A percentile compares a stretch with the other conserved stretches of the same genome.
phyloP scores from a whole-genome alignment of 441 rosid species.

The Theobroma grandiflorum region DNA sequence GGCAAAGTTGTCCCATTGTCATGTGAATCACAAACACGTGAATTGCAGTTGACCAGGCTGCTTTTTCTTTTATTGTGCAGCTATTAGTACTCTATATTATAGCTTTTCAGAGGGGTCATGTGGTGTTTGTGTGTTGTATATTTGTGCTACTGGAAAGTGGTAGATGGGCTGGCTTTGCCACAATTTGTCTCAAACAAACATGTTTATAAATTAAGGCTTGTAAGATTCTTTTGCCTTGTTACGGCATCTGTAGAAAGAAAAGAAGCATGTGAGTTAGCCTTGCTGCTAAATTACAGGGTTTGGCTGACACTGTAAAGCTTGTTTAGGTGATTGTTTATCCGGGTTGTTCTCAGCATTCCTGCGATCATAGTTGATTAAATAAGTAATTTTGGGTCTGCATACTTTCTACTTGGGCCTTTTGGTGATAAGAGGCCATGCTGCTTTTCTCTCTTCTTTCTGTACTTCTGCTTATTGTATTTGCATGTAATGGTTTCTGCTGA shows the following conservation, averaged over 20 bases:
- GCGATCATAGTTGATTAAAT: neutral
- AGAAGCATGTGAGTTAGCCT: neutral
- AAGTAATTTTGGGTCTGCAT: conserved; percentile 15
- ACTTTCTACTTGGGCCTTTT: conserved; percentile 15
- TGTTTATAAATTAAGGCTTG: neutral
- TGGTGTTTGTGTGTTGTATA: neutral
- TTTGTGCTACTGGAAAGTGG: neutral
- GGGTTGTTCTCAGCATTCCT: neutral
- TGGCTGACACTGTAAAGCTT: neutral
- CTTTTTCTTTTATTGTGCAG: neutral
- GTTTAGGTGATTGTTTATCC: conserved; percentile 18
- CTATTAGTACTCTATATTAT: neutral
- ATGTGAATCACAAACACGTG: conserved; percentile 7
- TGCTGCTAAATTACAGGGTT: neutral
- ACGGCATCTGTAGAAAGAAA: neutral
- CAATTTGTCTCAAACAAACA: conserved; percentile 7
- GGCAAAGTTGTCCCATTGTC: neutral
- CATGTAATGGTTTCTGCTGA: neutral
- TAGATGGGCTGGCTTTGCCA: conserved; percentile 17
- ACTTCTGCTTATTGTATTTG: neutral
- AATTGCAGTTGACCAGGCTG: neutral
- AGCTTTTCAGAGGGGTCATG: conserved; percentile 15
- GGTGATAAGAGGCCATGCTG: conserved; percentile 17
- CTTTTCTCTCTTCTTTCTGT: neutral
- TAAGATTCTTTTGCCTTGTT: conserved; percentile 4